Evolutionary conservation across 306 rosid genomes (phyloP), one percentile per base, ranked within the genome.

Genomic region (Acacia melanoxylon): DNA sequence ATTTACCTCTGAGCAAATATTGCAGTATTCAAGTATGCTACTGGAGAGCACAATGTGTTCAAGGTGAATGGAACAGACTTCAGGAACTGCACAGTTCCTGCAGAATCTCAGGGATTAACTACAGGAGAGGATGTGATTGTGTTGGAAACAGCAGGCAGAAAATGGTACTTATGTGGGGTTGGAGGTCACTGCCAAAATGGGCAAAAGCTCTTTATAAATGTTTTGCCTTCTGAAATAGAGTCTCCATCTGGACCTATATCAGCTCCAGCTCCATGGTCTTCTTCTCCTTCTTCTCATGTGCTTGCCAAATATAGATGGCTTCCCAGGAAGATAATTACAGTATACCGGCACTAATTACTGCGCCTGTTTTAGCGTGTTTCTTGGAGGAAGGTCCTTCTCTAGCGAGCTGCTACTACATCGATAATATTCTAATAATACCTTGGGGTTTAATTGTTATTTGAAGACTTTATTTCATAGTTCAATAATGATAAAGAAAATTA

Each of bases 161-260:
- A 73, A 77, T 85, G 82, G 82, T 85, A 76, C 67, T 76, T 85
- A 51, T 62, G 79, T 8, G 79, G 85, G 16, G 54, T 76, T 51
- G 16, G 13, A 0, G 0, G 41, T 31, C 82, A 81, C 46, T 85
- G 87, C 29, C 3, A 16, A 42, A 0, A 0, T 16, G 82, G 85
- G 31, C 85, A 80, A 44, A 85, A 76, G 72, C 75, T 85, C 72
- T 8, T 72, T 37, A 22, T 85, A 27, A 76, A 27, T 22, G 82
- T 85, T 63, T 40, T 59, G n/a, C 75, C 87, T 45, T 35, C 25
- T 33, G 41, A 78, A 73, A 16, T 12, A 68, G 0, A 62, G 48
- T 13, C 71, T 61, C 84, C 84, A 12, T 78, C 87, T 10, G 29
- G 12, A 4, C 35, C 65, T 12, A 5, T 9, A 1, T 29, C 82